phyloP scores from a whole-genome alignment of 2,329 filamentous ascomycete genomes.

The Lojkania enalia region DNA sequence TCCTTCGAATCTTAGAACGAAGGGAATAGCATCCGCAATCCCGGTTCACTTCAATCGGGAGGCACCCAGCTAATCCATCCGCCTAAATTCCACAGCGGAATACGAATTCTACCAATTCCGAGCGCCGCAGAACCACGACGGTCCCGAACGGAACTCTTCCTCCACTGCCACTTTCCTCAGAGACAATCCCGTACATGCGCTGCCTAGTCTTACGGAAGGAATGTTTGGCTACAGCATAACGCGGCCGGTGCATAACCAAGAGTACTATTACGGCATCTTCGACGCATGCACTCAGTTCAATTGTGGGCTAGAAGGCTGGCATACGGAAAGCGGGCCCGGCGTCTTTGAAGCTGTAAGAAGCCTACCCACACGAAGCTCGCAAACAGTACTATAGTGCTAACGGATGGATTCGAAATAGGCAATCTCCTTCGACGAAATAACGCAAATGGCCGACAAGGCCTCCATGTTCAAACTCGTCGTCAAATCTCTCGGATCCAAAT shows the following conservation, averaged over 20 bases:
- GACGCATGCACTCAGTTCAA: slow-evolving; percentile 76
- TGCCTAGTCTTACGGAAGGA: slow-evolving; percentile 82
- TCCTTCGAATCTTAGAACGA: too few species aligned
- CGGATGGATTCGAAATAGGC: slow-evolving; percentile 69
- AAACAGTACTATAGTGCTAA: slow-evolving; percentile 16
- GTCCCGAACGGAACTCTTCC: slow-evolving; percentile 62
- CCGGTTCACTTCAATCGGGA: too few species aligned
- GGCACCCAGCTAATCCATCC: not conserved
- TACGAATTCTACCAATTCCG: slow-evolving; percentile 95
- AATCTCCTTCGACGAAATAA: slow-evolving; percentile 85
- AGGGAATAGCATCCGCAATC: too few species aligned
- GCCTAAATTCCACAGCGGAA: slow-evolving; percentile 63
- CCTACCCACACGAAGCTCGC: not conserved
- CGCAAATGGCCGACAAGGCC: slow-evolving; percentile 88
- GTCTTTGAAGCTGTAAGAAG: slow-evolving; percentile 82
- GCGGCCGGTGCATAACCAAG: slow-evolving; percentile 83
- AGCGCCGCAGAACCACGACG: slow-evolving; percentile 59
- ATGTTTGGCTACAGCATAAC: slow-evolving; percentile 97
- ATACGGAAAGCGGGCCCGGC: slow-evolving; percentile 90
- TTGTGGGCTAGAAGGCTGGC: slow-evolving; percentile 90
- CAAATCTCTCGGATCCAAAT: slow-evolving; percentile 82
- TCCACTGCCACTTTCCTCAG: slow-evolving; percentile 75
- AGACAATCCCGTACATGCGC: slow-evolving; percentile 70
- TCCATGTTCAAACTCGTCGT: slow-evolving; percentile 93
- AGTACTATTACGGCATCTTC: slow-evolving; percentile 89